Evolutionary conservation across 352 stramenopile genomes (phyloP), one percentile per base, ranked within the genome.

Genomic region (Elongisporangium anandrum): DNA sequence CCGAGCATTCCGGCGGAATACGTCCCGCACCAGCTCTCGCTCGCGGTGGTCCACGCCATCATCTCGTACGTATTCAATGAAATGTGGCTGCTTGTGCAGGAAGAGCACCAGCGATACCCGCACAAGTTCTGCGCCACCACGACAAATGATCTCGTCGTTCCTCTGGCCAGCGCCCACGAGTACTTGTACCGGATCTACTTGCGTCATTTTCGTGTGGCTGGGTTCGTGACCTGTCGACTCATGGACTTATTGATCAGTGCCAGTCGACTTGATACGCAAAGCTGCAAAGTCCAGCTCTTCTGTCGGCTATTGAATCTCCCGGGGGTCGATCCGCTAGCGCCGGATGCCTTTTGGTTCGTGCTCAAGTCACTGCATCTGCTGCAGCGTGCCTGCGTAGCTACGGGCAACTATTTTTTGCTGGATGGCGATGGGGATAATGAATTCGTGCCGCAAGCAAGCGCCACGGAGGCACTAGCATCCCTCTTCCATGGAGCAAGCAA

Each of bases 271-370:
- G 77, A 87, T 45, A 84, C 77, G 15, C 77, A 87, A 41, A 87
- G 77, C 56, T 72, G 67, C 65, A 87, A 87, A 49, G 73, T 87
- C 10, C 54, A 76, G 48, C 63, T 87, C 10, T 87, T 82, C 53
- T 78, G 66, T 26, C 66, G 70, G 3, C 52, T 87, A 6, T 26
- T 87, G 19, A 59, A 66, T 2, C 55, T 87, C 10, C 61, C 69
- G 3, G 77, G 73, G 12, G 73, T 79, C 29, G 63, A 74, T 4
- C 34, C 65, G 13, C 65, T 87, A 10, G 54, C 71, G 4, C 47
- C 50, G 0, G 70, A 74, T 24, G 73, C 72, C n/a, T 79, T 81
- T 22, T 87, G 77, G 77, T 87, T 87, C 50, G 61, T 75, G 9
- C 53, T 87, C 1, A 81, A 84, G 62, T 61, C 72, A 2, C 41